Base-by-base conservation (phyloP, 495 filamentous ascomycete species). In the Neurospora africana region DNA sequence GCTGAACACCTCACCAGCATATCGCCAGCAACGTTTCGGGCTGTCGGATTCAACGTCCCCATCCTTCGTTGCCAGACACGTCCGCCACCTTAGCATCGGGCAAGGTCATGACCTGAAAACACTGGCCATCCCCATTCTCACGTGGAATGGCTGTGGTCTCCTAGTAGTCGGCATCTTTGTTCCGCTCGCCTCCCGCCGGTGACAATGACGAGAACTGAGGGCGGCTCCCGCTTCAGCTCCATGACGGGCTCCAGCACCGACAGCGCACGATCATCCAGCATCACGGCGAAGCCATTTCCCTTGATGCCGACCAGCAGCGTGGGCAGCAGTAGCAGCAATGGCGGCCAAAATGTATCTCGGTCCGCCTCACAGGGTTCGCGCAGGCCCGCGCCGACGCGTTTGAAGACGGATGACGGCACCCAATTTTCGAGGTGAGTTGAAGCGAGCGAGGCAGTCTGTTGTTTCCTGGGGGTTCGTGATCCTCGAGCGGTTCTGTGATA, bases 151-250 rank as follows among this genome's bases (percentile, higher is more conserved):
- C 73, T 68, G 37, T 74, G 69, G 77, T 68, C 70, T 43, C 65
- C 69, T 72, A 71, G 61, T 72, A 73, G 73, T 43, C 68, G 61
- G 74, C 36, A 68, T 58, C 74, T 75, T 76, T 76, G 75, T 76
- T 74, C 72, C 72, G 69, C 71, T 73, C 72, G 74, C 69, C 74
- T 71, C 68, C 71, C 71, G 35, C 69, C 72, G 78, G 80, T 81
- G 83, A 87, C 81, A 78, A 89, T 90, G 88, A 86, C 87, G 77
- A 84, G 85, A 78, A 83, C 87, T 80, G 86, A 89, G 77, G 83
- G 83, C 70, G 78, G 74, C 69, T 82, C 77, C 75, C 85, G 88
- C 77, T 86, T 88, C 84, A 89, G 86, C 82, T 89, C 89, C 75
- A 84, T 83, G 78, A 87, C 87, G 81, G 88, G 87, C 85, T 86